Percentiles rank a stretch among this genome's conserved stretches.
phyloP scores from a whole-genome alignment of 108 stramenopile genomes.

The Cylindrotheca fusiformis region DNA sequence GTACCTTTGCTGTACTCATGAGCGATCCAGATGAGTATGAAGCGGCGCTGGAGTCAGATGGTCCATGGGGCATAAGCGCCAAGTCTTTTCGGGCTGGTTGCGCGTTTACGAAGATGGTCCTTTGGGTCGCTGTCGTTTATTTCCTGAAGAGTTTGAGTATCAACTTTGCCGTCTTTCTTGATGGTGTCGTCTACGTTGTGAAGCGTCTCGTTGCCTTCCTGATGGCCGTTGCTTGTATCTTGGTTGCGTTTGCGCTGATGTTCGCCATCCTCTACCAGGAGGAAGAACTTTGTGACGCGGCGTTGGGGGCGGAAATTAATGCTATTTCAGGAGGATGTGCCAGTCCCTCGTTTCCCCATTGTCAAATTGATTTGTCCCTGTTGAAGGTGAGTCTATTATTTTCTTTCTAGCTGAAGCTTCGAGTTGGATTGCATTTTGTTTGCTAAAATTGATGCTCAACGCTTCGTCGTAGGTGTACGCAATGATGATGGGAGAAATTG shows the following conservation, averaged over 20 bases:
- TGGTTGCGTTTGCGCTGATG: constrained; percentile 87
- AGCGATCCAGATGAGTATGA: constrained; percentile 5
- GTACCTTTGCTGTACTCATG: constrained; percentile 69
- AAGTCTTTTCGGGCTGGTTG: constrained; percentile 62
- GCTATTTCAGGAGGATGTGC: constrained; percentile 13
- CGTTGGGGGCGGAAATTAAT: not conserved
- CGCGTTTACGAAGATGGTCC: constrained; percentile 72
- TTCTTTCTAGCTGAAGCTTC: no score
- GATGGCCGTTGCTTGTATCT: constrained; percentile 68
- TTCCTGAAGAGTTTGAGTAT: constrained; percentile 79
- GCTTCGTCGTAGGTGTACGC: constrained; percentile 49
- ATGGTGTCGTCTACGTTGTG: constrained; percentile 78
- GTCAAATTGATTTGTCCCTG: constrained; percentile 57
- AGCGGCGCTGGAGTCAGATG: not conserved
- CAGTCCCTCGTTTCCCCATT: constrained; percentile 48
- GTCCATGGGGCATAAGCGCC: not conserved
- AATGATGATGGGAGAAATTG: constrained; percentile 84
- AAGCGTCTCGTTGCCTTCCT: constrained; percentile 74
- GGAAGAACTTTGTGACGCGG: constrained; percentile 31
- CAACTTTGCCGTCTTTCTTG: constrained; percentile 84
- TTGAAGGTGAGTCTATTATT: constrained; percentile 58
- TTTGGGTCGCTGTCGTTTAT: constrained; percentile 78
- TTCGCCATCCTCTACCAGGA: constrained; percentile 76
- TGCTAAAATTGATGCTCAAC: no score
- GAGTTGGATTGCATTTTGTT: no score